phyloP scores from a whole-genome alignment of 1,139 yeast species.

The Suhomyces bribrorum region DNA sequence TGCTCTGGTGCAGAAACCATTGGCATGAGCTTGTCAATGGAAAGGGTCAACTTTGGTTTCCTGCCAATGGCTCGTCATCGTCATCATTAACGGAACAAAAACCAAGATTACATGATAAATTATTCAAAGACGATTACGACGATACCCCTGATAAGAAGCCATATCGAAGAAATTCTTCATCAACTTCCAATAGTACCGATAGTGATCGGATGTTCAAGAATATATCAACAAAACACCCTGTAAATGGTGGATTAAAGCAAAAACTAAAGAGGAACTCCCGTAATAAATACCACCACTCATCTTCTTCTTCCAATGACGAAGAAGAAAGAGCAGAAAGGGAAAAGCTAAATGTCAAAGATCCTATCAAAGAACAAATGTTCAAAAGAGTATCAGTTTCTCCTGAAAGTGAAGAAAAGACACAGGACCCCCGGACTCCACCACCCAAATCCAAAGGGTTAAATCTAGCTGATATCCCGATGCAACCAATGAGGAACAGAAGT shows the following conservation, averaged over 20 bases:
- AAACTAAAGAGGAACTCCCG: conserved; percentile 13
- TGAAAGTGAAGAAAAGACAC: conserved; percentile 3
- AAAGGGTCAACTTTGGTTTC: conserved; percentile 62
- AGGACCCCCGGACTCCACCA: conserved; percentile 5
- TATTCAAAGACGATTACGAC: conserved; percentile 22
- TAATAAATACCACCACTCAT: conserved; percentile 11
- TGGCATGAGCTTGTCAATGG: conserved; percentile 60
- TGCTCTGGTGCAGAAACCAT: conserved; percentile 65
- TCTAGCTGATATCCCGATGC: conserved; percentile 15
- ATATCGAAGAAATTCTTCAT: conserved; percentile 11
- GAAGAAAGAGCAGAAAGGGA: conserved; percentile 1
- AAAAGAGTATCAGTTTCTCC: conserved; percentile 15
- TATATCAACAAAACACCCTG: conserved; percentile 8
- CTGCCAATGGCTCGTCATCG: conserved; percentile 19
- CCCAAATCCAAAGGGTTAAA: conserved; percentile 10
- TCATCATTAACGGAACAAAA: conserved; percentile 8
- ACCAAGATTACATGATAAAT: conserved; percentile 31
- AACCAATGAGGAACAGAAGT: conserved; percentile 7
- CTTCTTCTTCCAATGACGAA: conserved; percentile 14
- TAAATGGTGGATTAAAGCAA: conserved; percentile 10
- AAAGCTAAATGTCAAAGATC: conserved; percentile 6
- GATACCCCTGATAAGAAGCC: neutral
- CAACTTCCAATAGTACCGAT: conserved; percentile 10
- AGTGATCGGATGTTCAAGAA: conserved; percentile 14
- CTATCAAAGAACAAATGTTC: conserved; percentile 18